Conservation (phyloP, 1,284 basidiomycete genomes). For the Filobasidium uniguttulatum region DNA sequence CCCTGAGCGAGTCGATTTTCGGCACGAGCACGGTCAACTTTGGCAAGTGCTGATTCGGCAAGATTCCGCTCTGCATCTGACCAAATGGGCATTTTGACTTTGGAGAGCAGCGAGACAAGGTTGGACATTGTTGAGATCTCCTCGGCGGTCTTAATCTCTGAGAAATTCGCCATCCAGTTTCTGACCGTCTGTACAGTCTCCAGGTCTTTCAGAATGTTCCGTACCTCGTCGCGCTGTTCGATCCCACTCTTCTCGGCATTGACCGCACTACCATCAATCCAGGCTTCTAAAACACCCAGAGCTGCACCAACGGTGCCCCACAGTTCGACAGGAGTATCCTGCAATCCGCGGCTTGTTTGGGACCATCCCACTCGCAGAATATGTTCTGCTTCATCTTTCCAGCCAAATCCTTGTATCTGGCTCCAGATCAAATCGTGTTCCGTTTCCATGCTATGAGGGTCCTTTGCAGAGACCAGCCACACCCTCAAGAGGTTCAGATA, state of each 20-base stretch:
- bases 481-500: constrained; percentile 45
- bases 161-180: no score
- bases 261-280: constrained; percentile 57
- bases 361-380: constrained; percentile 12
- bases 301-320: constrained; percentile 31
- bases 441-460: constrained; percentile 76
- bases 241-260: constrained; percentile 46
- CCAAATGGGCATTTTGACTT: no score
- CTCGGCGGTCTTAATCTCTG: no score
- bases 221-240: no score
- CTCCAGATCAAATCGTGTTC: constrained; percentile 82
- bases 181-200: no score
- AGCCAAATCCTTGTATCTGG: constrained; percentile 60
- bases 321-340: constrained; percentile 37
- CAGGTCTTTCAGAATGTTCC: no score
- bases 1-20: no score
- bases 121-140: no score
- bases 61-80: no score
- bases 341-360: constrained; percentile 15
- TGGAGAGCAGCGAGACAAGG: no score
- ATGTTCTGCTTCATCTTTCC: constrained; percentile 48
- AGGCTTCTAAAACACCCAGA: constrained; percentile 38
- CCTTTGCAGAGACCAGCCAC: constrained; percentile 71
- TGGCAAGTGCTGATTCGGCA: no score
- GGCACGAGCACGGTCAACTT: no score